Evolutionary conservation across 179 eudicot genomes (phyloP), one percentile per base, ranked within the genome.

Genomic region (Silene noctiflora): DNA sequence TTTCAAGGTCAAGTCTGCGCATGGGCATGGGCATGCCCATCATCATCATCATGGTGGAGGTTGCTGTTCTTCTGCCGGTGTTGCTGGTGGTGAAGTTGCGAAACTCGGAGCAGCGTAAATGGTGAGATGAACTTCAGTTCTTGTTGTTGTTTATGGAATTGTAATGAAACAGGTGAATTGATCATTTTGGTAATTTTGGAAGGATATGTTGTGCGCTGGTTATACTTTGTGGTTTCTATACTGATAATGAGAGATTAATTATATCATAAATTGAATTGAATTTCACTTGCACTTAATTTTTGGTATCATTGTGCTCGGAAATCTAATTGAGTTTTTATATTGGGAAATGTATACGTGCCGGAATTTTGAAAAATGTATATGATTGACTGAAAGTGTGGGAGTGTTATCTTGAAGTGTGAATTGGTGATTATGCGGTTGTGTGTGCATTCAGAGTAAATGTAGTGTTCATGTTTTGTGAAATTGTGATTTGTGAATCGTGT

Each of bases 31-130:
- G 4, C 33, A 29, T 29, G 3, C 2, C 7, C 91, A 88, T 64
- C 92, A 89, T 44, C 96, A 91, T 73, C 93, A 87, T 13, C 93
- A 88, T 20, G 91, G 88, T n/a, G 92, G 91, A 64, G 88, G 89
- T 42, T 90, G 96, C 74, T 89, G 92, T 72, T 87, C 89, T 20
- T 16, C 71, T 17, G 20, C 71, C 39, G 71, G 14, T 61, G 66
- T 10, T 60, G 11, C 4, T 21, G 25, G 14, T 61, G 66, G 29
- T 21, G 66, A 22, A 8, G 66, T 7, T 10, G 31, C 16, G 29
- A 61, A 61, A 61, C 1, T 31, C 13, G 66, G 42, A 0, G 20
- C 69, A 0, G 69, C 35, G 7, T 64, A 8, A 39, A 0, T 39
- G 46, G 46, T 39, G 46, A 39, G 10, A 39, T 39, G 8, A 39